Evolutionary conservation across 1,139 yeast genomes (phyloP), one percentile per base, ranked within the genome.

Genomic region (Candida glucosophila): DNA sequence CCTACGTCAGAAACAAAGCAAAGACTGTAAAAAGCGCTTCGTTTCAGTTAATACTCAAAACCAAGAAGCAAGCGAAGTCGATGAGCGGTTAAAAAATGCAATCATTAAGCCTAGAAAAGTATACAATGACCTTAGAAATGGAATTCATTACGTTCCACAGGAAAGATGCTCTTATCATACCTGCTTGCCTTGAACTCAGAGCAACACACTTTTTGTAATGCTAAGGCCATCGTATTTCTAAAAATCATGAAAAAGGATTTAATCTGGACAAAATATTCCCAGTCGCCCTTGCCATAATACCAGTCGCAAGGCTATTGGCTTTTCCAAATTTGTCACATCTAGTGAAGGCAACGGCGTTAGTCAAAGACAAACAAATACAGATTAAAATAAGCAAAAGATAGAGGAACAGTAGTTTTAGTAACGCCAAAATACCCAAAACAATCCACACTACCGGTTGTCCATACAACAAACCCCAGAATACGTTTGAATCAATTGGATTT

Each of bases 331-430:
- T 83, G 49, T 88, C 96, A 54, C 96, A 85, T 40, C 82, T 71
- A 17, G 94, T 81, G 52, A 82, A 88, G 0, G 96, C 96, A 57
- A 85, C 62, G 1, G 93, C 80, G 49, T 88, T 88, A 27, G 92
- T 82, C 27, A 77, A 50, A 0, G 92, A 78, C 36, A 88, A 62
- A 2, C 76, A 67, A 13, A 81, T 51, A 1, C 93, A 85, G 31
- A 86, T 73, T 4, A 60, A 48, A 9, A 78, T 77, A 25, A 78
- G 53, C 15, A 79, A 57, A 35, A 83, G 58, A 44, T 92, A 83
- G 29, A 90, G 61, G 38, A 88, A 71, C 44, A 85, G 74, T 30
- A 88, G 67, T 47, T 82, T 83, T 35, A 88, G 58, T 12, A 88
- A 44, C 0, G 96, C 93, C 43, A 88, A 49, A 2, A 88, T 34